These are phyloP conservation scores for Mortierella polycephala DNA, from an alignment of 371 early-diverging fungal genomes.

Conservation along the genomic window DNA sequence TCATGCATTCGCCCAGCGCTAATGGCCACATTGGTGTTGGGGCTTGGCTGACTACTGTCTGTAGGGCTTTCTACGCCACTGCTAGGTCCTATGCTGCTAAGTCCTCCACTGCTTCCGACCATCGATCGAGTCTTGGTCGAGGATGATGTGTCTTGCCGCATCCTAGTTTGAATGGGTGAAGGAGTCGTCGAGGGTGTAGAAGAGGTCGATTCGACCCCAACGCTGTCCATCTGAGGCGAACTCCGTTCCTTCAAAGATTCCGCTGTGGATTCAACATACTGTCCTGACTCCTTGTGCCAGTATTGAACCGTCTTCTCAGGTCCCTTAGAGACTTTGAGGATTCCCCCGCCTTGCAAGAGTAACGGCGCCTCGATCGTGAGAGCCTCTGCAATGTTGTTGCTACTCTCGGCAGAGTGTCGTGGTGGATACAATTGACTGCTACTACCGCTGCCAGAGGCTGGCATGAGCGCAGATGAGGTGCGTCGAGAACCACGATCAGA, in stretches of 20 bases:
- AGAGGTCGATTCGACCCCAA: background rate
- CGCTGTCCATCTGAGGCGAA: background rate
- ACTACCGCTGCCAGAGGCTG: constrained; percentile 7
- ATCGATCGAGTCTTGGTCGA: constrained; percentile 12
- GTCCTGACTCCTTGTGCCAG: constrained; percentile 29
- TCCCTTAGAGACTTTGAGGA: constrained; percentile 40
- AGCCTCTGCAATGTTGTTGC: constrained; percentile 41
- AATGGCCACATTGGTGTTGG: constrained; percentile 16
- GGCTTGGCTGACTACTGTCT: constrained; percentile 10
- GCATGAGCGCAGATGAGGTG: constrained; percentile 7
- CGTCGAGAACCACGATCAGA: constrained; percentile 34
- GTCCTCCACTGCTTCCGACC: constrained; percentile 5
- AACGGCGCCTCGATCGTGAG: constrained; percentile 27
- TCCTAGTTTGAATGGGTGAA: constrained; percentile 9
- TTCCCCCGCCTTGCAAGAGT: constrained; percentile 36
- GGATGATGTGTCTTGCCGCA: background rate
- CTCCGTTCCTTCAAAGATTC: constrained; percentile 32
- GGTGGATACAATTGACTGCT: constrained; percentile 22
- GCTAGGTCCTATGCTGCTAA: constrained; percentile 2
- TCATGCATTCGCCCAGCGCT: constrained; percentile 51
- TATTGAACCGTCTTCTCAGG: constrained; percentile 45
- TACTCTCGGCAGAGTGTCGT: constrained; percentile 33
- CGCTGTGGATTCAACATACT: constrained; percentile 31
- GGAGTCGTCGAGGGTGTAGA: constrained; percentile 1
- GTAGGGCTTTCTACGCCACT: constrained; percentile 31